Evolutionary conservation across 345 rosid genomes (phyloP).

Genomic region (Limnanthes douglasii): DNA sequence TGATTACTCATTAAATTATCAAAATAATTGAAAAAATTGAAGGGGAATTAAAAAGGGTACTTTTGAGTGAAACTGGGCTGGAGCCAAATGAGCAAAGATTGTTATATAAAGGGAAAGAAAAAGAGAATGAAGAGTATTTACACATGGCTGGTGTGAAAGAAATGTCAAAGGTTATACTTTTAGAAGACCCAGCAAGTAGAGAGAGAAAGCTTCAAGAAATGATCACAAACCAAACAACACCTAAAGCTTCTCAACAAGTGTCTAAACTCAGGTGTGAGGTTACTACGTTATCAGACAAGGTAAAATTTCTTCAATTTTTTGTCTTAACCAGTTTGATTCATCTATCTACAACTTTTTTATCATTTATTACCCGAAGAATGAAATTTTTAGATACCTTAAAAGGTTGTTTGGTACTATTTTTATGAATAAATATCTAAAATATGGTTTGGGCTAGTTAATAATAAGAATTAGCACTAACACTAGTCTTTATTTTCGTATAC

Average conservation of each 20-base stretch:
- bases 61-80: constrained; percentile 24
- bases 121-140: constrained; percentile 27
- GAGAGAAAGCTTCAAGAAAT: constrained; percentile 33
- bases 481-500: neutral
- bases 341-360: neutral
- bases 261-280: constrained; percentile 27
- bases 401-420: neutral
- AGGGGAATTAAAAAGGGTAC: constrained; percentile 34
- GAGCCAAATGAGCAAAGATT: constrained; percentile 37
- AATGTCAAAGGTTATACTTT: constrained; percentile 26
- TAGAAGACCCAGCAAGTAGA: constrained; percentile 43
- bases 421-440: neutral
- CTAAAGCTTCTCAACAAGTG: constrained; percentile 13
- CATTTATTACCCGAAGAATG: neutral
- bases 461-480: neutral
- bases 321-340: neutral
- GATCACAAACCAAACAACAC: constrained; percentile 15
- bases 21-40: constrained; percentile 8
- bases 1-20: no score
- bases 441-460: neutral
- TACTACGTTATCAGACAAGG: constrained; percentile 32
- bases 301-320: neutral
- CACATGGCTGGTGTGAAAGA: constrained; percentile 40
- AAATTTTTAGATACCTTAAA: neutral
- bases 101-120: constrained; percentile 36